Evolutionary conservation across 2,329 filamentous ascomycete species (phyloP), one percentile per base, ranked within the genome.

Genomic region (Colletotrichum plurivorum): DNA sequence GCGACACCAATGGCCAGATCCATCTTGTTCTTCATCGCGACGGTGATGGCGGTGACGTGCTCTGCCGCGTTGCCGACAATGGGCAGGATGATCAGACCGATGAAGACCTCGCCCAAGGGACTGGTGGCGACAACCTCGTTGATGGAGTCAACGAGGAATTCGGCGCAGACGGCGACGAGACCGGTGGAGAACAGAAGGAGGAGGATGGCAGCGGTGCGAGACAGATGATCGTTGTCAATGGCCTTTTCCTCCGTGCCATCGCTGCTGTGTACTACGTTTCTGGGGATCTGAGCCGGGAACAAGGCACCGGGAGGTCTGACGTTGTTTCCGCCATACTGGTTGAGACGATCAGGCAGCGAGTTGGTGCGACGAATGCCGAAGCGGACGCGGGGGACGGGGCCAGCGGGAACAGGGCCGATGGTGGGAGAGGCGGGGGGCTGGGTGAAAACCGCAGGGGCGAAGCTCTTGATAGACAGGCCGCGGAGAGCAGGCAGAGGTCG

Each of bases 21-120:
- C 89, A 93, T 92, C 82, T 93, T 92, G 80, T 93, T 92, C 81
- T 92, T 92, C 79, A 89, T 87, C 0, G 91, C 91, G 8, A 93
- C 91, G 6, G 88, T 90, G 22, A 93, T 87, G 4, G 91, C 90
- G 3, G 91, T 93, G 13, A 92, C 89, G 77, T 93, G 91, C 79
- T 93, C 91, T 0, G 91, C 91, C 0, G 91, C 91, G 72, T 93
- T 93, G 61, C 91, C 91, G 15, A 93, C 90, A 65, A 93, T 92
- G 9, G 91, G 91, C 2, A 93, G 83, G 69, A 93, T 88, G 73
- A 93, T 93, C 15, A 93, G 84, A 71, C 91, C 91, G 61, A 93
- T 90, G 70, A 93, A 93, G 6, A 87, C 87, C 76, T 93, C 89
- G 66, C 88, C 86, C 7, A 93, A 79, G 0, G 84, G 83, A 54